Base-by-base conservation (phyloP, 2,329 filamentous ascomycete genomes). In the Atkinsonella texensis region DNA sequence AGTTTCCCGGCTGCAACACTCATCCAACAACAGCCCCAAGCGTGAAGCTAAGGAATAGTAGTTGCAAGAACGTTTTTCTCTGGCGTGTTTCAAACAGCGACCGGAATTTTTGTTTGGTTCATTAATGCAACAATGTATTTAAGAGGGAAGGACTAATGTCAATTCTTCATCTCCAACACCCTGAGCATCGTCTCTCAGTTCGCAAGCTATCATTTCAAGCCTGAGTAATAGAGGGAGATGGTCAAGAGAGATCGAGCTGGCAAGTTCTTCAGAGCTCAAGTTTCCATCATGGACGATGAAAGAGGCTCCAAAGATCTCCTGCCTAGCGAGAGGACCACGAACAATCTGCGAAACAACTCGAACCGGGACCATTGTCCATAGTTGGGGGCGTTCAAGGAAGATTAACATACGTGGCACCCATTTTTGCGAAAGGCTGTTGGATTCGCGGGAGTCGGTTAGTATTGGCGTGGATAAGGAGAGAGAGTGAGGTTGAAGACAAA, bases 271-370 rank as follows among this genome's bases (percentile, higher is more conserved):
- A 63, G 60, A 58, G 61, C 51, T 54, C 50, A 55, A 5, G 28
- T 28, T 4, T 28, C 28, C 28, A 28, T 28, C 28, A 8, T 4
- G 7, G 28, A 28, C 28, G 28, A 28, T 28, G 28, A 8, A 28
- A 5, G 54, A 28, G 28, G 28, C 28, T 28, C 28, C 28, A 8
- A 28, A 57, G 72, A 59, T 52, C 51, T 60, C 58, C 62, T 67
- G 69, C 78, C 83, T 83, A 89, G 85, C 83, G 81, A 88, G 82
- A 85, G 83, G 83, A 88, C 85, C 77, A 80, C 81, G 79, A 53
- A 87, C 84, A 87, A 88, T 85, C 83, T 81, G 73, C 74, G 72
- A 74, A 67, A 66, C 57, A 50, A 60, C 60, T 73, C 71, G 75
- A 73, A 74, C 74, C 74, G 72, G 75, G 71, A 66, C 61, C 45